Base-by-base conservation (phyloP, 371 early-diverging fungal species). In the Rhizopus arrhizus region DNA sequence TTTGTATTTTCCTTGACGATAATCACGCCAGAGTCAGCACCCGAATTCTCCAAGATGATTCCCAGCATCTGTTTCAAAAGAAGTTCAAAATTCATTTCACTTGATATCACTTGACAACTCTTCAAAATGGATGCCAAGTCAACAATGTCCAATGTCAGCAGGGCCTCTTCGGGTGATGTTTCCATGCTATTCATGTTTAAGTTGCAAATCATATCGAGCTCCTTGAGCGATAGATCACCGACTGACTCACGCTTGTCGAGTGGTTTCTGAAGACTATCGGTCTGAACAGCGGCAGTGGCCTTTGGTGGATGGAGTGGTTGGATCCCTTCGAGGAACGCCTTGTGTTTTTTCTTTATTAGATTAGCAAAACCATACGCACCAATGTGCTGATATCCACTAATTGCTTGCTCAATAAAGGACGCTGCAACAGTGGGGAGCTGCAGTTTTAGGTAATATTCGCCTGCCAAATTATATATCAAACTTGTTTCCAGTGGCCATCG, bases 61-160 rank as follows among this genome's bases (percentile, higher is more conserved):
- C 66, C 74, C 31, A 81, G 55, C 78, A 81, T 76, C 49, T 81
- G 78, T 34, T 78, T 74, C 78, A 81, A 69, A 22, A 81, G 36
- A 8, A 78, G 46, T n/a, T 81, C 76, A 58, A 77, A 80, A 33
- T 80, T 80, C 81, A 81, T 77, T 50, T 81, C 81, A 31, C 81
- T 81, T 5, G 81, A 81, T 16, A 81, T 77, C 11, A 81, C 72
- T 35, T 81, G 81, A 3, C 74, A 73, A 41, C 81, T 81, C 59
- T 81, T 81, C 35, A 81, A 59, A 28, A 81, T 80, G 0, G 81
- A 76, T 4, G 75, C 78, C 31, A 81, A 53, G 55, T 81, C 78
- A 5, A 76, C 78, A 4, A 81, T 72, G 38, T 81, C 81, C 55
- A 81, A 50, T 2, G 76, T 62, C 34, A 81, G 52, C 12, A 81